Conservation (phyloP, 257 asterid species). For the Plantago ovata region DNA sequence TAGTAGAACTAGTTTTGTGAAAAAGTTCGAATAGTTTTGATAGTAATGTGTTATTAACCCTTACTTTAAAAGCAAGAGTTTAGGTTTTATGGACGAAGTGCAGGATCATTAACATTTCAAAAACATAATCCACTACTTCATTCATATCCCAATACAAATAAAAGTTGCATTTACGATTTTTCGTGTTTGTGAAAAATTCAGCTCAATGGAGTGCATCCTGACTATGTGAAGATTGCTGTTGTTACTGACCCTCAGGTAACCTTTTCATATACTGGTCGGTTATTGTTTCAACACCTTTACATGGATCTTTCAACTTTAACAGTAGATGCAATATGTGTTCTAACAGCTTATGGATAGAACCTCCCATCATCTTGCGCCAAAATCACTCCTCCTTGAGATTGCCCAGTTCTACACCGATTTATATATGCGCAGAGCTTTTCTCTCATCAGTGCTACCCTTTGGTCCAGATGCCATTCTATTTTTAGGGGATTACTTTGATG, state of each 20-base stretch:
- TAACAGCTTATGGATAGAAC: conserved; percentile 89
- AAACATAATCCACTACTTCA: too few species aligned
- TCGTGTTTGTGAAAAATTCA: conserved; percentile 28
- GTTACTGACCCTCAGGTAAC: conserved; percentile 95
- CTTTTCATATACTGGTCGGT: not conserved
- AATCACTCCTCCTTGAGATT: conserved; percentile 71
- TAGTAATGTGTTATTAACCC: too few species aligned
- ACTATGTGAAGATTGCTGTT: conserved; percentile 73
- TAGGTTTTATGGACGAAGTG: too few species aligned
- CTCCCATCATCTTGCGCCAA: conserved; percentile 70
- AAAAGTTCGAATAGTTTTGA: too few species aligned
- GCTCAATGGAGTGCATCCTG: conserved; percentile 46
- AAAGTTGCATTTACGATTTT: not conserved
- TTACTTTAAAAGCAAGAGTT: too few species aligned
- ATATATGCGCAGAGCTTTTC: conserved; percentile 90
- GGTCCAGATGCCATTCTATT: conserved; percentile 77
- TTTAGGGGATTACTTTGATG: conserved; percentile 93
- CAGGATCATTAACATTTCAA: too few species aligned
- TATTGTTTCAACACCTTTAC: too few species aligned
- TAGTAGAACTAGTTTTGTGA: too few species aligned
- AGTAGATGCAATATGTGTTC: conserved; percentile 1
- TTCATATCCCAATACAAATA: not conserved
- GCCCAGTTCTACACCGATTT: conserved; percentile 86
- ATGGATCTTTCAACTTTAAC: not conserved
- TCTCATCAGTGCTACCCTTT: conserved; percentile 78